A percentile compares a stretch with the other conserved stretches of the same genome.
phyloP scores from a whole-genome alignment of 306 rosid species.

The Lotus japonicus region DNA sequence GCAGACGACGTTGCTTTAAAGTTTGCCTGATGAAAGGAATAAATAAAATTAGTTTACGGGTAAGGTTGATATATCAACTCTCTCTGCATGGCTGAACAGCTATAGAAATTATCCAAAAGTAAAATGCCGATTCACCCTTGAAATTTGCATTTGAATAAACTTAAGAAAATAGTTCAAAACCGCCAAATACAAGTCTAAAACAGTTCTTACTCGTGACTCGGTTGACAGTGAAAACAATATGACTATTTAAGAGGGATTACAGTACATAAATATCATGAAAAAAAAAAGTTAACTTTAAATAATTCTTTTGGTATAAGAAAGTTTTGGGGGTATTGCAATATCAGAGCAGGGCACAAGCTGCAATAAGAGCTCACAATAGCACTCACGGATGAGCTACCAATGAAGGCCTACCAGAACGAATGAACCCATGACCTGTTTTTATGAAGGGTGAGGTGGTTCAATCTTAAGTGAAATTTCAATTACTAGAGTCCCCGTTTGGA shows the following conservation, averaged over 20 bases:
- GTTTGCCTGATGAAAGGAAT: slow-evolving; percentile 40
- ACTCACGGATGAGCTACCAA: neutral
- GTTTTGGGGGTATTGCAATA: neutral
- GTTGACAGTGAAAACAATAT: neutral
- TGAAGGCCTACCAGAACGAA: neutral
- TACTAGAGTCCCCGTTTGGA: too few relatives aligned
- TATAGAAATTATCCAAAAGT: slow-evolving; percentile 1
- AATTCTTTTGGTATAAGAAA: neutral
- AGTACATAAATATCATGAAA: neutral
- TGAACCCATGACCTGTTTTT: neutral
- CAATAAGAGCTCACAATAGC: neutral
- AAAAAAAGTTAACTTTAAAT: neutral
- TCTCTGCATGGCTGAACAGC: neutral
- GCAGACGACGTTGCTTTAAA: slow-evolving; percentile 56
- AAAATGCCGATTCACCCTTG: neutral
- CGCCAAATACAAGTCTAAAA: neutral
- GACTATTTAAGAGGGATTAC: neutral
- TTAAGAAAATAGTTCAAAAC: neutral
- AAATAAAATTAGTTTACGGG: slow-evolving; percentile 13
- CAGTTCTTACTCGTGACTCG: neutral
- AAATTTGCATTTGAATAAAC: slow-evolving; percentile 9
- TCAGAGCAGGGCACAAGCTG: neutral
- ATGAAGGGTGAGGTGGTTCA: neutral
- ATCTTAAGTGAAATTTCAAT: neutral
- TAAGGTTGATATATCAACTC: slow-evolving; percentile 1